These are phyloP conservation scores for Arachnopeziza araneosa DNA, from an alignment of 2,329 filamentous ascomycete genomes.

Conservation along the genomic window DNA sequence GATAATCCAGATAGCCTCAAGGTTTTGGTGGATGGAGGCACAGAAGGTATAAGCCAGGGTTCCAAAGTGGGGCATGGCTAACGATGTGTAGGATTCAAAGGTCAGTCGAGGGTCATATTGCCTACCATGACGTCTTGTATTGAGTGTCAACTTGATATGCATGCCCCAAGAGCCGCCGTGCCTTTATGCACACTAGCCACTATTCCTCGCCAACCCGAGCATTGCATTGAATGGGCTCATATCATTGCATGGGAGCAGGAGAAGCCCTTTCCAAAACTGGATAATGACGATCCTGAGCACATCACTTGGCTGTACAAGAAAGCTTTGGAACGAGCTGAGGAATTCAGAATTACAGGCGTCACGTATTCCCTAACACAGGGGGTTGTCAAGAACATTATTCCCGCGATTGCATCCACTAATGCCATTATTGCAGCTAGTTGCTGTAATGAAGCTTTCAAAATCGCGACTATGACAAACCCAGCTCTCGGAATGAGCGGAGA, in stretches of 20 bases:
- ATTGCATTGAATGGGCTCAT: conserved; percentile 98
- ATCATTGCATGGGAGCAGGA: conserved; percentile 94
- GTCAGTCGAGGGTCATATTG: conserved; percentile 86
- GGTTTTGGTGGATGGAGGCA: conserved; percentile 92
- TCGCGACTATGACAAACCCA: conserved; percentile 77
- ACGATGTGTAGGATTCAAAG: conserved; percentile 70
- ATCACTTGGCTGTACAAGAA: conserved; percentile 95
- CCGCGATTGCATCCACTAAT: conserved; percentile 95
- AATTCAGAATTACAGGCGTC: conserved; percentile 88
- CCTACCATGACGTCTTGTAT: conserved; percentile 93
- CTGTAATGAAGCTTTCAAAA: conserved; percentile 96
- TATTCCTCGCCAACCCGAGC: conserved; percentile 93
- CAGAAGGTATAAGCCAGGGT: conserved; percentile 60
- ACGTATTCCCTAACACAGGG: conserved; percentile 96
- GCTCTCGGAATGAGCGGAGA: conserved; percentile 64
- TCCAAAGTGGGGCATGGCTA: background rate
- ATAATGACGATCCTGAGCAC: conserved; percentile 94
- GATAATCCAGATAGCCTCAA: conserved; percentile 82
- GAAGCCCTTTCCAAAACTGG: conserved; percentile 75
- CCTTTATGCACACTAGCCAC: conserved; percentile 94
- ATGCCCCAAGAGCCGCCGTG: conserved; percentile 93
- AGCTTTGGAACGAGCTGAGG: conserved; percentile 70
- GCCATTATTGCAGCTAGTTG: conserved; percentile 93
- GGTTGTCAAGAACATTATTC: conserved; percentile 99
- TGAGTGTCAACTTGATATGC: conserved; percentile 97